Evolutionary conservation across 768 basidiomycete species (phyloP).

Genomic region (Mycena albidolilacea): DNA sequence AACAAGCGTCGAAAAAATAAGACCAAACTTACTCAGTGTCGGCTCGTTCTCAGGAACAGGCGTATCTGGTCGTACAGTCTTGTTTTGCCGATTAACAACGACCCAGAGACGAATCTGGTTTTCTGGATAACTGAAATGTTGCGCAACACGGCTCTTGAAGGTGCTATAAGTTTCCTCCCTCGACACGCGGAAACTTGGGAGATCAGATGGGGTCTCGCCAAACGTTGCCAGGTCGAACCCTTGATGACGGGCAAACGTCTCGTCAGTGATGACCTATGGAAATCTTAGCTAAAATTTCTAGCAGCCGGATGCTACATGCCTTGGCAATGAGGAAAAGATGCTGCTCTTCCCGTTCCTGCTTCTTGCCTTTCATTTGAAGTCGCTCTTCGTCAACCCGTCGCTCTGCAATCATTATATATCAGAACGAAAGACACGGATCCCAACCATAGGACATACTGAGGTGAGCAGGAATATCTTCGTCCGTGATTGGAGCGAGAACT

Average conservation of each 20-base stretch:
- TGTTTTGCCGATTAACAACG: conserved; percentile 98
- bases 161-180: conserved; percentile 93
- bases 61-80: conserved; percentile 97
- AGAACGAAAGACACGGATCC: conserved; percentile 16
- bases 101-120: conserved; percentile 97
- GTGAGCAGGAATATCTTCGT: conserved; percentile 95
- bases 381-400: conserved; percentile 95
- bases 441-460: conserved; percentile 73
- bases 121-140: conserved; percentile 89
- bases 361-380: conserved; percentile 92
- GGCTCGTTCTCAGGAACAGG: conserved; percentile 96
- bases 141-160: conserved; percentile 94
- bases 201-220: conserved; percentile 96
- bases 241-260: conserved; percentile 93
- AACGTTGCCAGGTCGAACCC: conserved; percentile 98
- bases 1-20: conserved; percentile 18
- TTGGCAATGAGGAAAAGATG: conserved; percentile 98
- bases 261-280: conserved; percentile 92
- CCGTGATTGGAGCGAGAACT: conserved; percentile 90
- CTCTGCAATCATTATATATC: conserved; percentile 62
- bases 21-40: conserved; percentile 73
- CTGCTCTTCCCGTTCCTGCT: conserved; percentile 97
- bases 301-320: conserved; percentile 54
- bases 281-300: conserved; percentile 15
- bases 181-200: conserved; percentile 95